Percentiles rank a stretch among this genome's conserved stretches.
Evolutionary conservation across 1,284 basidiomycete genomes (phyloP).

Genomic region (Rhodotorula sp.): DNA sequence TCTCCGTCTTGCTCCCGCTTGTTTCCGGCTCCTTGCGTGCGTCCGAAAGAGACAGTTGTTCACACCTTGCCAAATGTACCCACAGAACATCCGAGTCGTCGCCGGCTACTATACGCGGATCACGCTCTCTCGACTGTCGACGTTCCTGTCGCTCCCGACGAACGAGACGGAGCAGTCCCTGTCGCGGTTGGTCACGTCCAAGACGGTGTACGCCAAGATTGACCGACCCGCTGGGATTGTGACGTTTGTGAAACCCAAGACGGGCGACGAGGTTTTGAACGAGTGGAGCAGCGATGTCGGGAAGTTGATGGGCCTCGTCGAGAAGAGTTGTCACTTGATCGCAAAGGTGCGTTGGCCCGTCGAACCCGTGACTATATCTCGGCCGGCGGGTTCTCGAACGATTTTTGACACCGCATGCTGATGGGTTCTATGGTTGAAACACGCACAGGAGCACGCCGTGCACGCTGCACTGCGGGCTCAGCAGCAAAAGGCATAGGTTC

Average conservation of each 20-base stretch:
- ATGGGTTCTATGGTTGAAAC: not conserved
- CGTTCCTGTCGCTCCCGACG: constrained; percentile 79
- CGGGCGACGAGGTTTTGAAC: constrained; percentile 86
- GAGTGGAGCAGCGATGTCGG: constrained; percentile 95
- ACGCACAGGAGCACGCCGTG: constrained; percentile 46
- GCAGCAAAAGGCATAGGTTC: constrained; percentile 14
- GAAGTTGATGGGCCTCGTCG: constrained; percentile 61
- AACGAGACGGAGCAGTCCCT: constrained; percentile 84
- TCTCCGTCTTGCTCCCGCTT: not conserved
- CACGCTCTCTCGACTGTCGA: constrained; percentile 74
- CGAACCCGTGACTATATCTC: too few relatives aligned
- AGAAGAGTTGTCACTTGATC: constrained; percentile 57
- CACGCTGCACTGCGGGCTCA: constrained; percentile 44
- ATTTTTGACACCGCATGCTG: too few relatives aligned
- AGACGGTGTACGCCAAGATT: constrained; percentile 88
- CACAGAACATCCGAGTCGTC: constrained; percentile 90
- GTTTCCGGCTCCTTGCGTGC: not conserved
- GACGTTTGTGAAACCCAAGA: constrained; percentile 64
- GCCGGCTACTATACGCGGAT: constrained; percentile 94
- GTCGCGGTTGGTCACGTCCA: constrained; percentile 82
- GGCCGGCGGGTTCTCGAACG: not conserved
- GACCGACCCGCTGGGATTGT: constrained; percentile 89
- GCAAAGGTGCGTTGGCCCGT: constrained; percentile 51
- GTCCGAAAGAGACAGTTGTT: constrained; percentile 12
- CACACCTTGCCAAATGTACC: not conserved